Percentiles rank a stretch among this genome's conserved stretches.
Conservation (phyloP, 192 early-diverging fungal species). For the Entomortierella chlamydospora region DNA sequence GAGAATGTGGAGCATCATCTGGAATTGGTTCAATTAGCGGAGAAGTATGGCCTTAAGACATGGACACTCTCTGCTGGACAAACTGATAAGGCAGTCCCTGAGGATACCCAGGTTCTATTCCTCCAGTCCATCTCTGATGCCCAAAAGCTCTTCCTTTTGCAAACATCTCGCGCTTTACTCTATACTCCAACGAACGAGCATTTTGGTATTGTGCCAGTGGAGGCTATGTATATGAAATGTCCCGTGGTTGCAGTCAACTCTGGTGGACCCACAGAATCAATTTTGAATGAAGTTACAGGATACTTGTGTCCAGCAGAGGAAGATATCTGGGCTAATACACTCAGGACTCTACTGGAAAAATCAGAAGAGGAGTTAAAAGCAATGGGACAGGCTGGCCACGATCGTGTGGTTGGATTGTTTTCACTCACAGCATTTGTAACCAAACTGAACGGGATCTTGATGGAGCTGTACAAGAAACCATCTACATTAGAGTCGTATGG, state of each 20-base stretch:
- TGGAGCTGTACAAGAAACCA: constrained; percentile 30
- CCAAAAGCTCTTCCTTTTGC: constrained; percentile 80
- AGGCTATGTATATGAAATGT: constrained; percentile 90
- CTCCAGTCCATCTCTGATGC: constrained; percentile 88
- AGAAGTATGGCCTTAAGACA: constrained; percentile 56
- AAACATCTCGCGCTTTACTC: constrained; percentile 69
- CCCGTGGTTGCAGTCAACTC: constrained; percentile 91
- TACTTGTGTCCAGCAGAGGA: constrained; percentile 73
- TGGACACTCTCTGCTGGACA: constrained; percentile 56
- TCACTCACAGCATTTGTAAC: constrained; percentile 73
- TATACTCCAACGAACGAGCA: constrained; percentile 97
- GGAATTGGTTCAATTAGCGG: constrained; percentile 75
- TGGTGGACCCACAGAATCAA: constrained; percentile 89
- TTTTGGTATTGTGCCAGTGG: constrained; percentile 97
- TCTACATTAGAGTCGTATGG: constrained; percentile 12
- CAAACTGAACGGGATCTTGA: constrained; percentile 75
- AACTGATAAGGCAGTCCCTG: constrained; percentile 36
- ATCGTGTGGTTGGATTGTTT: constrained; percentile 71
- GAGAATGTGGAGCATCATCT: constrained; percentile 89
- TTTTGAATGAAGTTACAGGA: constrained; percentile 80
- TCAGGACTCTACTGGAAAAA: constrained; percentile 61
- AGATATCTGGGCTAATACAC: constrained; percentile 72
- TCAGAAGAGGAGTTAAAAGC: constrained; percentile 44
- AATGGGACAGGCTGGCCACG: constrained; percentile 78
- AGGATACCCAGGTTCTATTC: constrained; percentile 79